Evolutionary conservation across 2,329 filamentous ascomycete genomes (phyloP).

Genomic region (Fusarium humuli): DNA sequence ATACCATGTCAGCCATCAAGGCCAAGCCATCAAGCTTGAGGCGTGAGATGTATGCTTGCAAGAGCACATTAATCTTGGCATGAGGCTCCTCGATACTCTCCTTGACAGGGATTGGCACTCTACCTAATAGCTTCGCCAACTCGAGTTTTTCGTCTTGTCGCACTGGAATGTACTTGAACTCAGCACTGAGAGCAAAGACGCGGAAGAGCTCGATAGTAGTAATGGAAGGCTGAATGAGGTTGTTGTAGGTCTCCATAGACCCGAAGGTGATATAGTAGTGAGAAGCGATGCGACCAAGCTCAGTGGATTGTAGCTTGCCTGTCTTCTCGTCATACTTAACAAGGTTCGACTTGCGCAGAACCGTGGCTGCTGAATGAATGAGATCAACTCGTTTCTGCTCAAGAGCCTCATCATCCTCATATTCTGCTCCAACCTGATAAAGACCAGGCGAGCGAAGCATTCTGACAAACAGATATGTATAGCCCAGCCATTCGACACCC

Average conservation of each 20-base stretch:
- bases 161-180: slow-evolving; percentile 99
- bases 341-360: slow-evolving; percentile 87
- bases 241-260: slow-evolving; percentile 98
- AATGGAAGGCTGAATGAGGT: slow-evolving; percentile 91
- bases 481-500: slow-evolving; percentile 98
- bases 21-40: slow-evolving; percentile 94
- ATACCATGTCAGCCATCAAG: slow-evolving; percentile 98
- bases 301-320: slow-evolving; percentile 88
- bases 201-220: slow-evolving; percentile 96
- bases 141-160: slow-evolving; percentile 98
- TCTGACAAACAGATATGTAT: slow-evolving; percentile 96
- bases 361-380: slow-evolving; percentile 89
- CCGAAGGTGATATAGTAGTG: slow-evolving; percentile 98
- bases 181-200: slow-evolving; percentile 93
- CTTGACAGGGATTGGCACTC: slow-evolving; percentile 96
- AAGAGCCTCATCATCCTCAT: slow-evolving; percentile 88
- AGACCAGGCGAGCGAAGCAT: slow-evolving; percentile 96
- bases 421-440: slow-evolving; percentile 96
- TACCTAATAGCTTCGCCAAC: slow-evolving; percentile 87
- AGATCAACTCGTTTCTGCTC: slow-evolving; percentile 99
- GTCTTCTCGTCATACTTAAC: slow-evolving; percentile 96
- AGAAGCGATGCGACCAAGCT: slow-evolving; percentile 93
- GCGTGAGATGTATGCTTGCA: slow-evolving; percentile 96
- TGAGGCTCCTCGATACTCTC: slow-evolving; percentile 97
- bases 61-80: slow-evolving; percentile 96